Percentiles rank a stretch among this genome's conserved stretches.
Evolutionary conservation across 2,329 filamentous ascomycete genomes (phyloP).

Genomic region (Seiridium unicorne): DNA sequence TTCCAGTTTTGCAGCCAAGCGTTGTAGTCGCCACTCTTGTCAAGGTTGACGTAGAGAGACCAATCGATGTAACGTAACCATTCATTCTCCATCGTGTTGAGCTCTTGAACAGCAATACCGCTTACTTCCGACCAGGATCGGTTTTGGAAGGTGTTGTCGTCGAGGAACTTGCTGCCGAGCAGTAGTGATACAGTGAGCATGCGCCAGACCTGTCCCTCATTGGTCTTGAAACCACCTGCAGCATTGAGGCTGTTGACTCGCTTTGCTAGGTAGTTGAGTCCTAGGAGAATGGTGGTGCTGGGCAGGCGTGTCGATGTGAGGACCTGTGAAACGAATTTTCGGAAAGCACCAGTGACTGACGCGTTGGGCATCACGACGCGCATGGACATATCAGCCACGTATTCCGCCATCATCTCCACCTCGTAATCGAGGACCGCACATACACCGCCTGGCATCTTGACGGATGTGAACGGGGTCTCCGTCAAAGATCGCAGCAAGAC

Average conservation of each 20-base stretch:
- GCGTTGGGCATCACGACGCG: constrained; percentile 54
- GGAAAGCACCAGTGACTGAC: constrained; percentile 68
- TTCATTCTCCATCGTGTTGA: constrained; percentile 83
- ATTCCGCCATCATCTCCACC: constrained; percentile 94
- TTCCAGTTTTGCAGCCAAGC: constrained; percentile 62
- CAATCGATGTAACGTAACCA: constrained; percentile 84
- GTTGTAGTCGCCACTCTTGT: constrained; percentile 69
- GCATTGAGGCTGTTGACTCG: constrained; percentile 73
- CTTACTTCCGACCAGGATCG: constrained; percentile 95
- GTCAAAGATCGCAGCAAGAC: constrained; percentile 24
- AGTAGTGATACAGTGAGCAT: constrained; percentile 83
- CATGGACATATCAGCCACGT: constrained; percentile 84
- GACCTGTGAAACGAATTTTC: constrained; percentile 90
- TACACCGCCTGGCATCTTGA: constrained; percentile 74
- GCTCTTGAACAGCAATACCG: constrained; percentile 78
- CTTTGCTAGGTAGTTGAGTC: constrained; percentile 84
- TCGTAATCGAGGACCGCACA: constrained; percentile 95
- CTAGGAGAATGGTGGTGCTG: constrained; percentile 86
- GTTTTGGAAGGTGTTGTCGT: constrained; percentile 98
- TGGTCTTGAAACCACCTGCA: constrained; percentile 50
- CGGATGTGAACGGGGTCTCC: constrained; percentile 23
- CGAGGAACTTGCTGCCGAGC: constrained; percentile 90
- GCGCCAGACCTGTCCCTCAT: constrained; percentile 76
- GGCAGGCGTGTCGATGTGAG: constrained; percentile 86
- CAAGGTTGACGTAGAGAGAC: constrained; percentile 82